Base-by-base conservation (phyloP, 352 stramenopile genomes). In the Phytopythium ostracodes region DNA sequence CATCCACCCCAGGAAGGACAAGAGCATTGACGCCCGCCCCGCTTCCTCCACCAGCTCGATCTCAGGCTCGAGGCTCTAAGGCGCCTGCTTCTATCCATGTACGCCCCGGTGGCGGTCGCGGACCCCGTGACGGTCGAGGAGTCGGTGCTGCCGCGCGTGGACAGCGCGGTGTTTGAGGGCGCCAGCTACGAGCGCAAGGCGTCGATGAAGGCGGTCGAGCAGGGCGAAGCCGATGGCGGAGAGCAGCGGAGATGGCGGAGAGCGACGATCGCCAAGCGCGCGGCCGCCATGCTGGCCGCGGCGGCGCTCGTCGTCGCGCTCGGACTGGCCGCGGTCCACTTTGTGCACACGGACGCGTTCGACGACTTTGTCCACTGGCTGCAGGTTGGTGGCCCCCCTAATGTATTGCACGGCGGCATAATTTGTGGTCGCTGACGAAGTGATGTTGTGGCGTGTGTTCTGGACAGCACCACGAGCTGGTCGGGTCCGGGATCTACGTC, bases 281-380 rank as follows among this genome's bases (percentile, higher is more conserved):
- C 71, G 62, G 58, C 70, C 68, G 50, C 60, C 9, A 14, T 64
- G 24, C 42, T 76, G 40, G 15, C 72, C 22, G 31, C 56, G 29
- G 51, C 70, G 17, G 44, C 75, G 25, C 36, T 40, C 1, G 27
- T 77, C 14, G 67, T 44, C 18, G 59, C 68, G 10, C 22, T 80
- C 2, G 69, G 50, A 2, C 36, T 77, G 10, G 74, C 59, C 31
- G 61, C 63, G 46, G 64, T 81, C 25, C 73, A 38, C 42, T 79
- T 84, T 52, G 70, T 78, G 40, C 67, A 72, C 59, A 81, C 71
- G 44, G 68, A 81, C 44, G 60, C 76, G 55, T 89, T 87, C 57
- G 67, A 75, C 40, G 56, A 62, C 35, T 43, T 80, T 10, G 75
- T 90, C 29, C 63, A 61, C 7, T 90, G 80, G 80, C 71, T 88